These are phyloP conservation scores for Chrysoporthe deuterocubensis DNA, from an alignment of 2,329 filamentous ascomycete genomes.

Conservation along the genomic window DNA sequence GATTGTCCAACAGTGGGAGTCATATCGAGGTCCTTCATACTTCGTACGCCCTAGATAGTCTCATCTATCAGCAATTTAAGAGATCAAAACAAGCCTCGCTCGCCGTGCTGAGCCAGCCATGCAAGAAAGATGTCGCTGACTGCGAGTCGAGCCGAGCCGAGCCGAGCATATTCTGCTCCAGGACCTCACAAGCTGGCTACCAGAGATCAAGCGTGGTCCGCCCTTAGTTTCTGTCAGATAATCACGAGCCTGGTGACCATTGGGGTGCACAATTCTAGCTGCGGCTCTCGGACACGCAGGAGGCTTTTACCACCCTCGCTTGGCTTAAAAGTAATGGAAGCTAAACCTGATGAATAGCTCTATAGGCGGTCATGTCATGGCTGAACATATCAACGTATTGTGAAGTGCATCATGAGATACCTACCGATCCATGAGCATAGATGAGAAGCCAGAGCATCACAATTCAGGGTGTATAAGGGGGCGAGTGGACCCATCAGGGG, in stretches of 20 bases:
- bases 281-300: neutral
- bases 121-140: neutral
- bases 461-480: neutral
- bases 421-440: constrained; percentile 2
- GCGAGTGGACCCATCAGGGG: neutral
- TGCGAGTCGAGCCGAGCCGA: neutral
- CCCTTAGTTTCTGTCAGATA: neutral
- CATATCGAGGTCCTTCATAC: neutral
- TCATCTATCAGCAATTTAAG: neutral
- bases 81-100: neutral
- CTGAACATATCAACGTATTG: neutral
- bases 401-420: neutral
- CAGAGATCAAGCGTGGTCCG: neutral
- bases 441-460: neutral
- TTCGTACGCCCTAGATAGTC: neutral
- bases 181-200: neutral
- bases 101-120: neutral
- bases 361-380: neutral
- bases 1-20: neutral
- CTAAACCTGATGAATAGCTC: neutral
- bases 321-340: neutral
- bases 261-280: neutral
- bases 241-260: neutral
- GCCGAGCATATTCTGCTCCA: neutral
- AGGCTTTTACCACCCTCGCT: neutral